phyloP scores from a whole-genome alignment of 2,329 filamentous ascomycete genomes.

The Dactylellina cionopaga region DNA sequence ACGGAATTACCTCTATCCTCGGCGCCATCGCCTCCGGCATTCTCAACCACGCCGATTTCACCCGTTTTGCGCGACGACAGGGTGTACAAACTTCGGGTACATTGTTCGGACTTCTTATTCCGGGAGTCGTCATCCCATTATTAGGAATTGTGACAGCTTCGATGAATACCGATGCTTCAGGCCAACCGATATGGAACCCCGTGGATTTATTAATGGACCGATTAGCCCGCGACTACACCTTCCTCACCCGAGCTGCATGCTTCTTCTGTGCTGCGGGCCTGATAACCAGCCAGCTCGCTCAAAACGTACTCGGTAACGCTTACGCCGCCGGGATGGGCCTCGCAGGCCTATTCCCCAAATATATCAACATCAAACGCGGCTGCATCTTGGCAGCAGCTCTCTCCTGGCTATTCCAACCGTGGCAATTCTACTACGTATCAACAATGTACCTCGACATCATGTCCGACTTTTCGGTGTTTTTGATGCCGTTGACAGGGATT shows the following conservation, averaged over 20 bases:
- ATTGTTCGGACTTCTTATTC: constrained; percentile 59
- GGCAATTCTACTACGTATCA: constrained; percentile 65
- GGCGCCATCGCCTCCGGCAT: constrained; percentile 63
- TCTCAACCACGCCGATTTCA: constrained; percentile 64
- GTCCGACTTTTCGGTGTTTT: constrained; percentile 47
- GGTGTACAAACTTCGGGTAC: constrained; percentile 63
- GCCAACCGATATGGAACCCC: constrained; percentile 62
- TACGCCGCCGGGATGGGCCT: constrained; percentile 68
- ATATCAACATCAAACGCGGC: constrained; percentile 69
- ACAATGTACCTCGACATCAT: constrained; percentile 54
- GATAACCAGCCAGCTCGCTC: constrained; percentile 63
- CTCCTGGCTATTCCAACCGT: constrained; percentile 64
- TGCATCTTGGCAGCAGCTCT: constrained; percentile 65
- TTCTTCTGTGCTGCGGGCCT: constrained; percentile 65
- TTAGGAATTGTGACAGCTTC: constrained; percentile 59
- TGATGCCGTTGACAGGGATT: constrained; percentile 50
- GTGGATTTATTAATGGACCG: constrained; percentile 61
- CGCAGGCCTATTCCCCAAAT: constrained; percentile 66
- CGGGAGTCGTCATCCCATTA: constrained; percentile 30
- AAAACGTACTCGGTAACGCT: constrained; percentile 64
- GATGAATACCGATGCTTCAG: constrained; percentile 56
- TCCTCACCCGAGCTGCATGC: constrained; percentile 61
- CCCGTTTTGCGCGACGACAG: constrained; percentile 62
- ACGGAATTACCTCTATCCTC: constrained; percentile 62
- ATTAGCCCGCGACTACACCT: constrained; percentile 58